A percentile compares a stretch with the other conserved stretches of the same genome.
Evolutionary conservation across 1,284 basidiomycete genomes (phyloP).

Genomic region (Puccinia polysora): DNA sequence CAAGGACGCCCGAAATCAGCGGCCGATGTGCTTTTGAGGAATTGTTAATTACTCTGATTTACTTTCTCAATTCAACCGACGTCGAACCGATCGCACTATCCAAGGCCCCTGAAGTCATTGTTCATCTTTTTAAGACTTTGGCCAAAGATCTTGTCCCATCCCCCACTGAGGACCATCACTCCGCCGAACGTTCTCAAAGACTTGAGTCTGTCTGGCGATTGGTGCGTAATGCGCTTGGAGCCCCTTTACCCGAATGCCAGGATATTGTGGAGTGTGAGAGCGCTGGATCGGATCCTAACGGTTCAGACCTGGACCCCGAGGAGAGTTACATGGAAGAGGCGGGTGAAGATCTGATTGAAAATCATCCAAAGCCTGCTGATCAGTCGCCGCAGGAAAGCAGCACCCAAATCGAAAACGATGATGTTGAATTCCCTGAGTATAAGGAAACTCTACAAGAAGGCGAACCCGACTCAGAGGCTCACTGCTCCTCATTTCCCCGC

Average conservation of each 20-base stretch:
- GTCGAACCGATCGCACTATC: constrained; percentile 31
- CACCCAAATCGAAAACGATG: neutral
- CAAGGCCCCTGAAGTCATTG: constrained; percentile 35
- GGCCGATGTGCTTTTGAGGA: constrained; percentile 32
- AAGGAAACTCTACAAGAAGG: neutral
- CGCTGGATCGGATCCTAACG: neutral
- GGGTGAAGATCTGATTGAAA: neutral
- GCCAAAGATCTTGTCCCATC: constrained; percentile 33
- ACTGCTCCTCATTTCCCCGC: neutral
- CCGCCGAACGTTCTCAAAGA: constrained; percentile 20
- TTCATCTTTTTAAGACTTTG: constrained; percentile 43
- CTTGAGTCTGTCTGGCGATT: constrained; percentile 30
- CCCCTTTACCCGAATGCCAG: constrained; percentile 19
- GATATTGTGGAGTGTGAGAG: neutral
- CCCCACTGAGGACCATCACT: neutral
- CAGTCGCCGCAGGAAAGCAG: neutral
- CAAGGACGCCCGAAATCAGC: neutral
- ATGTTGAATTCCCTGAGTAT: constrained; percentile 7
- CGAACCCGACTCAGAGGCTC: neutral
- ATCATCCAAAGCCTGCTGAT: neutral
- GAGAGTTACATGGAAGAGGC: neutral
- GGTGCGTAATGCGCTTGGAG: constrained; percentile 32
- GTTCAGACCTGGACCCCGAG: constrained; percentile 12
- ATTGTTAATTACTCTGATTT: constrained; percentile 33
- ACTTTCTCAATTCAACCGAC: constrained; percentile 38